A percentile compares a stretch with the other conserved stretches of the same genome.
These are phyloP conservation scores for Aspergillus pseudoglaucus DNA, from an alignment of 2,329 filamentous ascomycete genomes.

Conservation along the genomic window DNA sequence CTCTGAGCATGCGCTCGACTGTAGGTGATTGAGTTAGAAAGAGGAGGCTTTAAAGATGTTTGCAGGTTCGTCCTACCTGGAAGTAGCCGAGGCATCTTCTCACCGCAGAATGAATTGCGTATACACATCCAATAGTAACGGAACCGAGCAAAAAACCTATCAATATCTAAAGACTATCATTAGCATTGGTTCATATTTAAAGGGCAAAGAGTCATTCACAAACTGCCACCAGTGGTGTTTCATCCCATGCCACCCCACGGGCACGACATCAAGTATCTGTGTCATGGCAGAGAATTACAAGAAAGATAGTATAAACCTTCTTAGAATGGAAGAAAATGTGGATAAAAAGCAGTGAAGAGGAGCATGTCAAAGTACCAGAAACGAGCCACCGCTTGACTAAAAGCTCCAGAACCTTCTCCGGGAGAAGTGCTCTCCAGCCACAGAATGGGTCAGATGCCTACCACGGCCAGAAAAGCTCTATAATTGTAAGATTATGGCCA, in stretches of 20 bases:
- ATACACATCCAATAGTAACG: constrained; percentile 21
- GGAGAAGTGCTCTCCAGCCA: no score
- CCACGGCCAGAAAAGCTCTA: background rate
- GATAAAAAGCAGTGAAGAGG: background rate
- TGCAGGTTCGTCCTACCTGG: constrained; percentile 16
- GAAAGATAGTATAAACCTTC: background rate
- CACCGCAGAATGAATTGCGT: constrained; percentile 22
- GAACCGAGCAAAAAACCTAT: constrained; percentile 28
- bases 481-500: background rate
- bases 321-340: background rate
- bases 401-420: background rate
- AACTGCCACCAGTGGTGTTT: constrained; percentile 38
- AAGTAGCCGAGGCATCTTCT: constrained; percentile 18
- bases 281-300: constrained; percentile 15
- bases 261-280: constrained; percentile 20
- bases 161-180: constrained; percentile 22
- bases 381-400: background rate
- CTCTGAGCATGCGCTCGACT: constrained; percentile 20
- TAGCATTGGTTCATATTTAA: constrained; percentile 4
- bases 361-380: background rate
- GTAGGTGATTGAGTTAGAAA: background rate
- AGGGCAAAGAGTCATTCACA: constrained; percentile 21
- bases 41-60: background rate
- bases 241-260: constrained; percentile 32
- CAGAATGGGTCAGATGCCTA: no score